Evolutionary conservation across 176 grass and related monocot species (phyloP).

Genomic region (Leersia perrieri): DNA sequence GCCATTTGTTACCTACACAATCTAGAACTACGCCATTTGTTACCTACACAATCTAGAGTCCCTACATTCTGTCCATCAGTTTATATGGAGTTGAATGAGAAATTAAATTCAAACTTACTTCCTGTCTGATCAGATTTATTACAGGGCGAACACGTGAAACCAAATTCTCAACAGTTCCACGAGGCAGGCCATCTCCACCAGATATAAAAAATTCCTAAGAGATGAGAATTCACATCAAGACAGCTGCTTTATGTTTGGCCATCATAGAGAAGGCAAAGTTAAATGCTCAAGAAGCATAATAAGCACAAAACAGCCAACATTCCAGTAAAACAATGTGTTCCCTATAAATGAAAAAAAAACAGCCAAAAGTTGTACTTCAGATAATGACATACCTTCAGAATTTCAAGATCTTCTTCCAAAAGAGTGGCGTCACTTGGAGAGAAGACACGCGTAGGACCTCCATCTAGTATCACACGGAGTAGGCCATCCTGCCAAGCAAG

Average conservation of each 20-base stretch:
- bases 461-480: slow-evolving; percentile 93
- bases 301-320: slow-evolving; percentile 1
- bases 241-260: slow-evolving; percentile 13
- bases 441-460: slow-evolving; percentile 84
- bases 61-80: not conserved
- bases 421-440: slow-evolving; percentile 64
- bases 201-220: slow-evolving; percentile 98
- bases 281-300: not conserved
- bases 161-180: slow-evolving; percentile 98
- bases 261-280: slow-evolving; percentile 11
- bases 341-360: slow-evolving; percentile 18
- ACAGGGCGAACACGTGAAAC: slow-evolving; percentile 73
- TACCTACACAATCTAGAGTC: not conserved
- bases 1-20: no score
- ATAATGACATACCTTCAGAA: slow-evolving; percentile 65
- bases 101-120: slow-evolving; percentile 49
- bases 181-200: slow-evolving; percentile 96
- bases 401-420: slow-evolving; percentile 96
- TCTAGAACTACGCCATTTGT: not conserved
- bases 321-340: not conserved
- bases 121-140: slow-evolving; percentile 83
- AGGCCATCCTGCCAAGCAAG: slow-evolving; percentile 72
- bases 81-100: slow-evolving; percentile 12
- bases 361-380: slow-evolving; percentile 19
- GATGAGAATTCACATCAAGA: slow-evolving; percentile 13